phyloP scores from a whole-genome alignment of 2,329 filamentous ascomycete genomes.

The Aspergillus fijiensis region DNA sequence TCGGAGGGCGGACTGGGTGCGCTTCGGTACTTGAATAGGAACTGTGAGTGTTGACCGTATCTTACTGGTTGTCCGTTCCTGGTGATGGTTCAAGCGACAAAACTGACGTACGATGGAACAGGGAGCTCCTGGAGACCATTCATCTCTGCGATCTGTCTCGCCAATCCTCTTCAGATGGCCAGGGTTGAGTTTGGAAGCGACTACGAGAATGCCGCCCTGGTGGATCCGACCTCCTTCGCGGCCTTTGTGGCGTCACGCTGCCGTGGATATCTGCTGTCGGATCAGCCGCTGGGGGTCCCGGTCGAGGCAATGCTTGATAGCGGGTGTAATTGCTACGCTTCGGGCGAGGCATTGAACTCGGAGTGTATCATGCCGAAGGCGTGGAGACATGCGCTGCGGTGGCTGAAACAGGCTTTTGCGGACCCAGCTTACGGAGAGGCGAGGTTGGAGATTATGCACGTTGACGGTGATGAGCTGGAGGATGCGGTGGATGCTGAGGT shows the following conservation, averaged over 20 bases:
- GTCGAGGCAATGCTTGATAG: conserved; percentile 56
- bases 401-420: conserved; percentile 60
- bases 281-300: conserved; percentile 52
- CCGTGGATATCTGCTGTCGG: conserved; percentile 61
- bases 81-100: too few relatives aligned
- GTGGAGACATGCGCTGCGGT: conserved; percentile 57
- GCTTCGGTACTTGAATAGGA: conserved; percentile 58
- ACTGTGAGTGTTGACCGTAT: conserved; percentile 45
- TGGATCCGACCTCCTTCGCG: conserved; percentile 21
- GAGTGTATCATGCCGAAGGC: conserved; percentile 64
- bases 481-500: not conserved
- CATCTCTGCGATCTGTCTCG: conserved; percentile 42
- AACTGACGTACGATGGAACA: conserved; percentile 17
- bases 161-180: conserved; percentile 38
- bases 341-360: conserved; percentile 57
- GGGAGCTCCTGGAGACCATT: conserved; percentile 41
- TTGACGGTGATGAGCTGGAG: conserved; percentile 10
- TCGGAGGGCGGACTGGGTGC: conserved; percentile 64
- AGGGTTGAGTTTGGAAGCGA: conserved; percentile 27
- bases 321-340: conserved; percentile 69
- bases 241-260: conserved; percentile 52
- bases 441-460: conserved; percentile 27
- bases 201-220: not conserved
- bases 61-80: too few relatives aligned
- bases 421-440: conserved; percentile 43